Percentiles rank a stretch among this genome's conserved stretches.
phyloP scores from a whole-genome alignment of 2,329 filamentous ascomycete genomes.

The Fonsecaea nubica region DNA sequence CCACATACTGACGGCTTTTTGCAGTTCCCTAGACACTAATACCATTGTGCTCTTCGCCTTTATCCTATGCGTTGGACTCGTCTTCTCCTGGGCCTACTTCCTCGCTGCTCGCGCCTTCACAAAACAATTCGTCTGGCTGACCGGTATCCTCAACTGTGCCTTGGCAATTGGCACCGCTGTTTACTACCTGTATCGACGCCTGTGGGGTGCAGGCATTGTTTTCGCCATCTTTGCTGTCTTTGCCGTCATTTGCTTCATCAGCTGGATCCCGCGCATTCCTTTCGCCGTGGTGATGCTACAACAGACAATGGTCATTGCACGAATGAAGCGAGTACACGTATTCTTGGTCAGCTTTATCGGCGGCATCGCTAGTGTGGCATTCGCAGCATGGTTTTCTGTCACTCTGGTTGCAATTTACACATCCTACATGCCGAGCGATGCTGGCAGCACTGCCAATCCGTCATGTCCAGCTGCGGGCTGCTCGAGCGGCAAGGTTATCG shows the following conservation, averaged over 20 bases:
- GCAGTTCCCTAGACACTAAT: constrained; percentile 72
- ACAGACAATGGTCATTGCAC: constrained; percentile 83
- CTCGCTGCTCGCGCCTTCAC: constrained; percentile 77
- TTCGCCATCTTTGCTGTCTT: constrained; percentile 85
- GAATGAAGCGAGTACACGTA: constrained; percentile 77
- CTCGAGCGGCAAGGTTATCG: constrained; percentile 77
- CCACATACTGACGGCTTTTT: not conserved
- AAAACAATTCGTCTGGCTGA: constrained; percentile 91
- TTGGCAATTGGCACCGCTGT: constrained; percentile 85
- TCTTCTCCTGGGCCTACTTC: constrained; percentile 79
- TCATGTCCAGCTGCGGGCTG: constrained; percentile 65
- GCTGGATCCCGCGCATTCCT: constrained; percentile 88
- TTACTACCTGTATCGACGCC: constrained; percentile 78
- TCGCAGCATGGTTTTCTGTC: constrained; percentile 84
- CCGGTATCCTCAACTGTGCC: constrained; percentile 84
- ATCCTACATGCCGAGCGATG: constrained; percentile 72
- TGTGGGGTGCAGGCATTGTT: constrained; percentile 85
- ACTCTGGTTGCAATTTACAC: constrained; percentile 87
- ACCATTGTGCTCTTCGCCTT: constrained; percentile 86
- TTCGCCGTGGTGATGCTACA: constrained; percentile 90
- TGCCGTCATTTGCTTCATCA: constrained; percentile 80
- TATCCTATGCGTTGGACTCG: constrained; percentile 73
- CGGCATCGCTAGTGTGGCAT: constrained; percentile 74
- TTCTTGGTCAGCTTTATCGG: constrained; percentile 86
- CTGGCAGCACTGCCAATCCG: constrained; percentile 54